A percentile compares a stretch with the other conserved stretches of the same genome.
phyloP scores from a whole-genome alignment of 129 eudicot species.

The Pseudognaphalium luteoalbum region DNA sequence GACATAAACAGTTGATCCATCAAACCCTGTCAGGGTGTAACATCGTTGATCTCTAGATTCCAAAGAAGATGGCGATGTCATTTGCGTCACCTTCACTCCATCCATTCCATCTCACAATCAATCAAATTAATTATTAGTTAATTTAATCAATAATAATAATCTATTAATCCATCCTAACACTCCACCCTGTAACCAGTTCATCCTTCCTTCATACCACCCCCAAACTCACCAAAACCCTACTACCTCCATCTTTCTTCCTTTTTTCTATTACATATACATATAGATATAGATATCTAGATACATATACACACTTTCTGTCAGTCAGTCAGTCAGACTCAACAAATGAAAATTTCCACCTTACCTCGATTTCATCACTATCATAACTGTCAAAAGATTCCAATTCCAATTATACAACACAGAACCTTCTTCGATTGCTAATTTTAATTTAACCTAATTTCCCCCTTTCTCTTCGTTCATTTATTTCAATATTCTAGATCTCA shows the following conservation, averaged over 20 bases:
- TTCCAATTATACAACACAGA: constrained; percentile 10
- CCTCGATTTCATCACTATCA: constrained; percentile 37
- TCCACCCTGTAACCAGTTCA: constrained; percentile 38
- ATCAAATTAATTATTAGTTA: not conserved
- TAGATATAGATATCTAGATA: not conserved
- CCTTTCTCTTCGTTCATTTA: not conserved
- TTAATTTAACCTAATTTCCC: not conserved
- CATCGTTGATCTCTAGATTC: not conserved
- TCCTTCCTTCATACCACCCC: constrained; percentile 1
- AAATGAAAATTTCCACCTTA: constrained; percentile 12
- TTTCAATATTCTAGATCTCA: constrained; percentile 30
- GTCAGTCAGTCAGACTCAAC: constrained; percentile 16
- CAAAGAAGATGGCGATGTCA: constrained; percentile 18
- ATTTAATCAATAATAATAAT: not conserved
- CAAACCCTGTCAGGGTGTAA: not conserved
- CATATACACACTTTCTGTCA: constrained; percentile 8
- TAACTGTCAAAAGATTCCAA: constrained; percentile 42
- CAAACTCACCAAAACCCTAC: constrained; percentile 29
- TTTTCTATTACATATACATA: not conserved
- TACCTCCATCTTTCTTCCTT: not conserved
- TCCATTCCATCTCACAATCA: constrained; percentile 8
- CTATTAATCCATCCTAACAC: constrained; percentile 27
- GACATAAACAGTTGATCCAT: not conserved
- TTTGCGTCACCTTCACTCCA: constrained; percentile 33
- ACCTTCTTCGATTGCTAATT: not conserved